Base-by-base conservation (phyloP, 225 moss, liverwort and hornwort species). In the Bryoerythrophyllum caledonicum region DNA sequence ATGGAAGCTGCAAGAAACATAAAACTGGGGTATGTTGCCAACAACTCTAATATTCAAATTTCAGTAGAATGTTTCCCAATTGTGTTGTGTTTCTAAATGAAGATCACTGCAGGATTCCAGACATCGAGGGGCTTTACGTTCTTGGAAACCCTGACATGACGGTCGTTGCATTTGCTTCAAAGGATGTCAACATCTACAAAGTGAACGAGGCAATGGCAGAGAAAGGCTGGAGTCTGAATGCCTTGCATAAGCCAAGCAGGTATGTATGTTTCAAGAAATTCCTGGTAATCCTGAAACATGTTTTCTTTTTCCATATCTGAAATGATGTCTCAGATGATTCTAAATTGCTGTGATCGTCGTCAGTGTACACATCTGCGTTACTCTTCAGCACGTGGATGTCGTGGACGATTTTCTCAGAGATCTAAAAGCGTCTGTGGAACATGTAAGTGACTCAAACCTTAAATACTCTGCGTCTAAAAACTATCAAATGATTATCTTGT, bases 201-300 rank as follows among this genome's bases (percentile, higher is more conserved):
- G 90, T 99, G 60, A 99, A 99, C 75, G 95, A 95, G 73, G 93
- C 89, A 49, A 99, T 99, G 99, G 16, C 90, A 12, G 84, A 87
- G 63, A 91, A 80, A 83, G 99, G 95, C 66, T 99, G 99, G 99
- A 92, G 90, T 72, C 86, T 99, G 52, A 99, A 99, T 83, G 91
- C 99, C n/a, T 81, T 99, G 77, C 95, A 99, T 71, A 91, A 93
- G 80, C 99, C 99, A 79, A 87, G 88, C 87, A 96, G 96, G 96
- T 94, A 65, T 32, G 32, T 28, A 25, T 74, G 15, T 63, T n/a
- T 16, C 0, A 41, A 41, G 20, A 26, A 26, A 20, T 30, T 27
- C 74, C 40, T 67, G 65, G 35, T 2, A 54, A 25, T 14, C 32
- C 35, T 72, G 34, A 59, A 68, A 34, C 24, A 16, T 37, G 20